Evolutionary conservation across 192 early-diverging fungal genomes (phyloP).

Genomic region (Linnemannia zychae): DNA sequence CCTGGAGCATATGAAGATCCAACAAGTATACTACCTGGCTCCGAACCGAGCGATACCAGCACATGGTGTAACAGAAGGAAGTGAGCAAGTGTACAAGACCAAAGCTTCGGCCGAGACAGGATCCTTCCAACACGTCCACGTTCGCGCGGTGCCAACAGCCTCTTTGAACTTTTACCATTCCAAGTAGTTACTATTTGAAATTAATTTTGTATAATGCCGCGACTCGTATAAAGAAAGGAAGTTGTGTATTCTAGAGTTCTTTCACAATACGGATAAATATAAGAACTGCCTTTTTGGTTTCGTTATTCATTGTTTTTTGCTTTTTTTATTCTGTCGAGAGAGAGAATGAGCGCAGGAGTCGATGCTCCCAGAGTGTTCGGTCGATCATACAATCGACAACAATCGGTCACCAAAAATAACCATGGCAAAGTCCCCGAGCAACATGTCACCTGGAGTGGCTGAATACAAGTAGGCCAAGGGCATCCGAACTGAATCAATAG

Average conservation of each 20-base stretch:
- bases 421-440: neutral
- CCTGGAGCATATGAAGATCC: conserved; percentile 74
- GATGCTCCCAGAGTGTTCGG: neutral
- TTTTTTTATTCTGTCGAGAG: neutral
- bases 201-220: neutral
- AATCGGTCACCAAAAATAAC: neutral
- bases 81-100: conserved; percentile 6
- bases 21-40: conserved; percentile 65
- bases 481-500: neutral
- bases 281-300: too few species aligned
- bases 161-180: conserved; percentile 12
- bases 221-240: neutral
- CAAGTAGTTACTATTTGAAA: neutral
- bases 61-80: neutral
- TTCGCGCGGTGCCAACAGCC: conserved; percentile 21
- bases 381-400: neutral
- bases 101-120: conserved; percentile 8
- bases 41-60: conserved; percentile 5
- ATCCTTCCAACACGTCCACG: conserved; percentile 46
- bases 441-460: neutral
- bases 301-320: neutral
- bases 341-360: neutral
- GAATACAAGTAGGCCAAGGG: neutral
- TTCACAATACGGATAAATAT: too few species aligned
- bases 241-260: too few species aligned